Percentiles rank a stretch among this genome's conserved stretches.
phyloP scores from a whole-genome alignment of 495 filamentous ascomycete species.

The Penicillium chermesinum region DNA sequence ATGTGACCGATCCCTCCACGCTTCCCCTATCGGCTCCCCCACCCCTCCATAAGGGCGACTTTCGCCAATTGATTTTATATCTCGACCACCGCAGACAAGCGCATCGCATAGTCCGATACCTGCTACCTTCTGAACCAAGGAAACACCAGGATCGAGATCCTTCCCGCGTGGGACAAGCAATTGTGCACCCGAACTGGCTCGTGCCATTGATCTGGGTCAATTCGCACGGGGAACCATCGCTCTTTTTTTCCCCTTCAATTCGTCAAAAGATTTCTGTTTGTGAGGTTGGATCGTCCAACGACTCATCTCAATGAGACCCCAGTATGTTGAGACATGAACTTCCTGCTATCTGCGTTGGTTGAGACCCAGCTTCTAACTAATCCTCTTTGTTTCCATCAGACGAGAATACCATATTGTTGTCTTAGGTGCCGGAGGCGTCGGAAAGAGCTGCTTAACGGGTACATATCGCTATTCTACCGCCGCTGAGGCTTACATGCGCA shows the following conservation, averaged over 20 bases:
- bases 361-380: constrained; percentile 25
- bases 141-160: neutral
- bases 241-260: neutral
- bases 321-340: constrained; percentile 34
- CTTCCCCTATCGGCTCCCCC: constrained; percentile 26
- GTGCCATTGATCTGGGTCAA: neutral
- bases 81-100: neutral
- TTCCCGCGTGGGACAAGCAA: constrained; percentile 13
- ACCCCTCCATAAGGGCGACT: constrained; percentile 9
- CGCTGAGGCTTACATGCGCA: neutral
- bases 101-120: neutral
- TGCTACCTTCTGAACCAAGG: neutral
- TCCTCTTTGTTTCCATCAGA: constrained; percentile 32
- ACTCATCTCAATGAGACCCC: constrained; percentile 46
- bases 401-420: constrained; percentile 92
- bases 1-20: constrained; percentile 35
- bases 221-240: neutral
- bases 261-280: neutral
- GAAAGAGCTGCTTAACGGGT: constrained; percentile 98
- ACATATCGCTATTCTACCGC: constrained; percentile 26
- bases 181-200: constrained; percentile 4
- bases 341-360: constrained; percentile 4
- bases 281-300: neutral
- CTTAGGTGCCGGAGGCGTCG: constrained; percentile 88
- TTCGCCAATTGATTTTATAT: constrained; percentile 1